Evolutionary conservation across 2,329 filamentous ascomycete genomes (phyloP).

Genomic region (Monosporascus sp.): DNA sequence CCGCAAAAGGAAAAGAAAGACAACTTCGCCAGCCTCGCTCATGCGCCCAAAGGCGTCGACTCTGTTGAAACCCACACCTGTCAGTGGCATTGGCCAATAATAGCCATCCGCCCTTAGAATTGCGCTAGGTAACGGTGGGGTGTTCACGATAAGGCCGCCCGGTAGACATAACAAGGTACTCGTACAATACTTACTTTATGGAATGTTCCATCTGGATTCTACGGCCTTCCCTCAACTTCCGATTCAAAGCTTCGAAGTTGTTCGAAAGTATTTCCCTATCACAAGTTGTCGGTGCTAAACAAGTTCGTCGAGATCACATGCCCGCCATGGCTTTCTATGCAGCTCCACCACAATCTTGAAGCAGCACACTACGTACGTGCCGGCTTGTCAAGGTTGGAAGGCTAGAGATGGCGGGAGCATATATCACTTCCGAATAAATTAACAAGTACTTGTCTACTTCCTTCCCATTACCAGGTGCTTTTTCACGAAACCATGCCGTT

Average conservation of each 20-base stretch:
- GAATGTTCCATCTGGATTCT: slow-evolving; percentile 19
- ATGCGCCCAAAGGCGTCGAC: neutral
- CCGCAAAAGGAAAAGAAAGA: neutral
- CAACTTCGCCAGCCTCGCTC: neutral
- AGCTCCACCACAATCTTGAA: neutral
- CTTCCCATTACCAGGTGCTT: too few species aligned
- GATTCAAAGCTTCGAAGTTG: neutral
- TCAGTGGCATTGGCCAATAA: neutral
- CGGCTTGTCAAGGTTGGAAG: neutral
- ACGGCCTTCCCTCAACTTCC: slow-evolving; percentile 3
- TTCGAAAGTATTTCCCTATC: slow-evolving; percentile 5
- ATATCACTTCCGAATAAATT: too few species aligned
- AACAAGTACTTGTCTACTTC: too few species aligned
- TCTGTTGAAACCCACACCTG: neutral
- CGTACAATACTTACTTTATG: too few species aligned
- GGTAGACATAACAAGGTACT: neutral
- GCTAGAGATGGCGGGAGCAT: neutral
- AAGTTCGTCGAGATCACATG: neutral
- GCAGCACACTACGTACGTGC: neutral
- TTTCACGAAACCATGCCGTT: too few species aligned
- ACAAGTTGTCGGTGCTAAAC: neutral
- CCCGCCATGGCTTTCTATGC: neutral
- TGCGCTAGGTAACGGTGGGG: neutral
- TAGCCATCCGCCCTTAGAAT: neutral
- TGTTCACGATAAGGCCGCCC: neutral